A percentile compares a stretch with the other conserved stretches of the same genome.
These are phyloP conservation scores for Brettanomyces naardenensis DNA, from an alignment of 805 yeast genomes.

Conservation along the genomic window DNA sequence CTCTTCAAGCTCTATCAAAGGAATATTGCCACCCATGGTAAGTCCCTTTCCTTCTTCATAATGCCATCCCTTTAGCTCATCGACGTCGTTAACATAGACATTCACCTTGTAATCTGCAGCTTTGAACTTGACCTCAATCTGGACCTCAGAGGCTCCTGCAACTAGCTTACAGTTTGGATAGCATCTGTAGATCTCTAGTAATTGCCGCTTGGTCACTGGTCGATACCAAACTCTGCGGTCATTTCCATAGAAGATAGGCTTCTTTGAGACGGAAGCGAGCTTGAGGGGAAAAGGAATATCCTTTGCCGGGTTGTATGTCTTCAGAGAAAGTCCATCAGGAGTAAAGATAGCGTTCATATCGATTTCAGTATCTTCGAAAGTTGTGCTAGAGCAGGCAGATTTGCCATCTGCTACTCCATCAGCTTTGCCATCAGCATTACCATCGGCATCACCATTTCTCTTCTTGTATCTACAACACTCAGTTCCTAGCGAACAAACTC, in stretches of 20 bases:
- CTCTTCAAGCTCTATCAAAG: constrained; percentile 31
- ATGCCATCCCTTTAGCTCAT: constrained; percentile 29
- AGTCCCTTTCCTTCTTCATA: constrained; percentile 33
- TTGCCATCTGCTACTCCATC: constrained; percentile 7
- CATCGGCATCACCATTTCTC: constrained; percentile 4
- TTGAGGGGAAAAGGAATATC: constrained; percentile 35
- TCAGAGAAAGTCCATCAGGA: constrained; percentile 33
- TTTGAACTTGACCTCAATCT: constrained; percentile 37
- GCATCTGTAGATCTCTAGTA: constrained; percentile 25
- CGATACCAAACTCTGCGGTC: constrained; percentile 36
- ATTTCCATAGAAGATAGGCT: constrained; percentile 30
- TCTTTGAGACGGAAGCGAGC: constrained; percentile 19
- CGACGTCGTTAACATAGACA: constrained; percentile 35
- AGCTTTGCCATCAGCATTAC: constrained; percentile 10
- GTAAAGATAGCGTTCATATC: constrained; percentile 27
- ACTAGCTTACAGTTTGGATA: constrained; percentile 33
- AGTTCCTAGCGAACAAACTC: constrained; percentile 27
- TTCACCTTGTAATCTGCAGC: constrained; percentile 31
- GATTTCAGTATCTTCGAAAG: constrained; percentile 14
- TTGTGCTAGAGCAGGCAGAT: constrained; percentile 5
- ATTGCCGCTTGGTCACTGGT: constrained; percentile 32
- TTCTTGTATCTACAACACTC: constrained; percentile 29
- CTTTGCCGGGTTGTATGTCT: constrained; percentile 29
- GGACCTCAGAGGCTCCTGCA: constrained; percentile 42
- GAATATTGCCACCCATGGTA: constrained; percentile 34